Evolutionary conservation across 192 early-diverging fungal genomes (phyloP).

Genomic region (Backusella morwellensis): DNA sequence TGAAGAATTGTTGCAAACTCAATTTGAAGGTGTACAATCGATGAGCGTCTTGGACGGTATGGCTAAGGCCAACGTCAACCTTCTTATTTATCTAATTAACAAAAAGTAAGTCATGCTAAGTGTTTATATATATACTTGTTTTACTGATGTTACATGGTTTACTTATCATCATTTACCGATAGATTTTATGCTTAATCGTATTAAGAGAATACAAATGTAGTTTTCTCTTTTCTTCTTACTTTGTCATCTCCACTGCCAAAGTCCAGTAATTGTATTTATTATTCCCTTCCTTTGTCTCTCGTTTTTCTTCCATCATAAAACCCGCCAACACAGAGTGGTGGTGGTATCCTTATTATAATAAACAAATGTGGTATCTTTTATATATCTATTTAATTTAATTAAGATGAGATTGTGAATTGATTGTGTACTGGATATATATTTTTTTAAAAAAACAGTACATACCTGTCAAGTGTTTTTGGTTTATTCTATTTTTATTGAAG

Average conservation of each 20-base stretch:
- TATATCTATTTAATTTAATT: background rate
- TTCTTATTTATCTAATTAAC: slow-evolving; percentile 95
- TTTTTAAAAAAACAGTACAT: background rate
- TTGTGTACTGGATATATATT: too few species aligned
- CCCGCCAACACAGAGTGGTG: background rate
- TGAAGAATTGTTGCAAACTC: slow-evolving; percentile 92
- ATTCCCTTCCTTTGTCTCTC: background rate
- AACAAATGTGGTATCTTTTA: background rate
- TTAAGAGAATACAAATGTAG: background rate
- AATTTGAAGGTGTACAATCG: slow-evolving; percentile 90
- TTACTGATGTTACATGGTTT: background rate
- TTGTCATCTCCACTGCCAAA: background rate
- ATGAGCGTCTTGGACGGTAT: slow-evolving; percentile 89
- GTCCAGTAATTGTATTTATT: background rate
- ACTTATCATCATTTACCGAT: background rate
- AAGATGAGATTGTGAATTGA: too few species aligned
- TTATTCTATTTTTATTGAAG: background rate
- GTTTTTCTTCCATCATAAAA: background rate
- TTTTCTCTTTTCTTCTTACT: background rate
- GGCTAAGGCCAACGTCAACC: slow-evolving; percentile 92
- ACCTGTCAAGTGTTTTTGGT: background rate
- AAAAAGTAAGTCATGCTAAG: slow-evolving; percentile 72
- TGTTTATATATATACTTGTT: background rate
- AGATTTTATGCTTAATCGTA: slow-evolving; percentile 27
- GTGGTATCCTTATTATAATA: background rate